Evolutionary conservation across 73 alveolate species (phyloP), one percentile per base, ranked within the genome.

Genomic region (Stentor coeruleus): DNA sequence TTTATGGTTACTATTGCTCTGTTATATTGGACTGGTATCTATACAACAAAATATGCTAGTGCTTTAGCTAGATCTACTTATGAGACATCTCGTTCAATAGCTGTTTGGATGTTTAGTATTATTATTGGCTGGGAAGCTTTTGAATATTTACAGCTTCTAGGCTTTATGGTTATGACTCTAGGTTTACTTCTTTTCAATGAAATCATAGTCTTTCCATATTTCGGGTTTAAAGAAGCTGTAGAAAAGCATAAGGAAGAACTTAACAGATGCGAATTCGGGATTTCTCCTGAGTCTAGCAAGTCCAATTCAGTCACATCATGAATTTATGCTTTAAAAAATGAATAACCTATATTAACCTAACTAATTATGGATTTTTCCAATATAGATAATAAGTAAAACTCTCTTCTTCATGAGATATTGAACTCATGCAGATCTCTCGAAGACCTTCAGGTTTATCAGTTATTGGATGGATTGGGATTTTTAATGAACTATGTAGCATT

Each of bases 11-110:
- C 94, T 20, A 91, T 94, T 75, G 98, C 99, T 1, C 58, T 83
- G 74, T 92, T 94, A 85, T 92, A 94, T 79, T 85, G 84, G 42
- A 49, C 89, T 39, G 99, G 99, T 3, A 88, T 94, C 74, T 66
- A 91, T 20, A 91, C 91, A 37, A 92, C 99, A 74, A 90, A 93
- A 82, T 40, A 89, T 76, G 96, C 90, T 20, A 81, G 95, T 6
- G 90, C 99, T 58, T 89, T 96, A 3, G 81, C 94, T 39, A 88
- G 99, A 66, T 84, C 99, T 15, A 89, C 95, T 15, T 89, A 91
- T 74, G 99, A 95, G 74, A 93, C 99, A 35, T 39, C 86, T 49
- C 60, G 98, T n/a, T 81, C 97, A 28, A 74, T 89, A 49, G 14
- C 87, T 3, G 84, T 93, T 77, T 93, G 98, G 96, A 11, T 49